Base-by-base conservation (phyloP, 2,329 filamentous ascomycete species). In the Hypoxylon sp. region DNA sequence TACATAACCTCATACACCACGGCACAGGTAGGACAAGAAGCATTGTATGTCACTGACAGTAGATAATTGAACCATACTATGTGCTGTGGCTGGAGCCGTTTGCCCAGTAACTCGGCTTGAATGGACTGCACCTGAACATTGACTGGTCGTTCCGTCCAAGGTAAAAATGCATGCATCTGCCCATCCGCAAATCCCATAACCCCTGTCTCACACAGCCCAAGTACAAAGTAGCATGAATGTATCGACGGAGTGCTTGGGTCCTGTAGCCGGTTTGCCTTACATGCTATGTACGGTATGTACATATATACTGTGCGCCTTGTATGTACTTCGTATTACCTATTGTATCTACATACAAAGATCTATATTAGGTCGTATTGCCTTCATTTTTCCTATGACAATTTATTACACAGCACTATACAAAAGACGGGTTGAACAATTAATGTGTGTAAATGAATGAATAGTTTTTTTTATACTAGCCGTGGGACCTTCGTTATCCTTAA, bases 101-200 rank as follows among this genome's bases (percentile, higher is more conserved):
- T 19, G 59, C 35, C 39, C 46, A 59, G 61, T 57, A 60, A 61
- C 48, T 61, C 31, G 55, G 39, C 48, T 17, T 67, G 42, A 63
- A 62, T 61, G 9, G 62, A 54, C 47, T 62, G 39, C 33, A 42
- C 35, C 50, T 47, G 53, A 44, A 46, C 59, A 62, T 29, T 61
- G 44, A 67, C 71, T 67, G 59, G 67, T 50, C 61, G 61, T 53
- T 67, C 59, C 60, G 62, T 63, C 59, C 67, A 72, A 73, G 69
- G 71, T 63, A 69, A 69, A 74, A 73, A 73, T 71, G 69, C 71
- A 74, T 72, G 72, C 61, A 71, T 66, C 71, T 72, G 67, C 66
- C 58, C 70, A 72, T 70, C 70, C 72, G 72, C 53, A 71, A 72
- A 71, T 72, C 70, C 54, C 70, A 68, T 53, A 70, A 71, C 68